Conservation (phyloP, 2,329 filamentous ascomycete species). For the Colletotrichum chlorophyti region DNA sequence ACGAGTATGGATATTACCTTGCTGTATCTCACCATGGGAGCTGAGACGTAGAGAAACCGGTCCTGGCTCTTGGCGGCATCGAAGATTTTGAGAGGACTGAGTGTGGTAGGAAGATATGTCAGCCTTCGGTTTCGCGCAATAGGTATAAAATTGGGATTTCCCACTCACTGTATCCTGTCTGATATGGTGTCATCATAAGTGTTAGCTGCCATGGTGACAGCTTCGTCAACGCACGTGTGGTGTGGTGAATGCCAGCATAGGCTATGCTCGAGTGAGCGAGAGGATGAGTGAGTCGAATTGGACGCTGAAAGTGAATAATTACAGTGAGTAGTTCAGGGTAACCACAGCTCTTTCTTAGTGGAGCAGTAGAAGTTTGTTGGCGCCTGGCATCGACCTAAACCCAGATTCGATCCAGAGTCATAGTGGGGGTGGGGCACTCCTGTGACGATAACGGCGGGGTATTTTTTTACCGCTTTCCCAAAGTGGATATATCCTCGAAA, state of each 20-base stretch:
- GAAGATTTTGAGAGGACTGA: conserved; percentile 66
- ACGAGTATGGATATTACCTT: conserved; percentile 53
- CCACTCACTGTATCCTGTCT: conserved; percentile 21
- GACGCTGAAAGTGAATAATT: conserved; percentile 3
- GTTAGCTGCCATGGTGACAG: conserved; percentile 14
- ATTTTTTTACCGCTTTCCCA: not conserved
- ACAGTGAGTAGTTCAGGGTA: conserved; percentile 4
- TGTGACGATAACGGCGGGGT: conserved; percentile 22
- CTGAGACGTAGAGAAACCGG: conserved; percentile 63
- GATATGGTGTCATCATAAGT: conserved; percentile 22
- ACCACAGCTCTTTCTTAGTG: conserved; percentile 5
- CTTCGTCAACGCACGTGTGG: not conserved
- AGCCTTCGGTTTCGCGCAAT: too few relatives aligned
- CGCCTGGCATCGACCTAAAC: conserved; percentile 3
- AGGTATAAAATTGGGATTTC: not conserved
- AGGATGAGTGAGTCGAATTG: not conserved
- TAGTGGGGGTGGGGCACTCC: conserved; percentile 23
- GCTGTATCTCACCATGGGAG: conserved; percentile 74
- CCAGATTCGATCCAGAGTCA: conserved; percentile 5
- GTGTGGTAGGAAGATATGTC: too few relatives aligned
- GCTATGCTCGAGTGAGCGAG: not conserved
- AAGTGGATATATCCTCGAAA: not conserved
- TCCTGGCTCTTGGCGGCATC: conserved; percentile 58
- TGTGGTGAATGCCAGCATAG: not conserved
- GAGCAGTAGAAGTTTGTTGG: conserved; percentile 17